These are phyloP conservation scores for Oryza meridionalis DNA, from an alignment of 176 grass and related monocot species.

Conservation along the genomic window DNA sequence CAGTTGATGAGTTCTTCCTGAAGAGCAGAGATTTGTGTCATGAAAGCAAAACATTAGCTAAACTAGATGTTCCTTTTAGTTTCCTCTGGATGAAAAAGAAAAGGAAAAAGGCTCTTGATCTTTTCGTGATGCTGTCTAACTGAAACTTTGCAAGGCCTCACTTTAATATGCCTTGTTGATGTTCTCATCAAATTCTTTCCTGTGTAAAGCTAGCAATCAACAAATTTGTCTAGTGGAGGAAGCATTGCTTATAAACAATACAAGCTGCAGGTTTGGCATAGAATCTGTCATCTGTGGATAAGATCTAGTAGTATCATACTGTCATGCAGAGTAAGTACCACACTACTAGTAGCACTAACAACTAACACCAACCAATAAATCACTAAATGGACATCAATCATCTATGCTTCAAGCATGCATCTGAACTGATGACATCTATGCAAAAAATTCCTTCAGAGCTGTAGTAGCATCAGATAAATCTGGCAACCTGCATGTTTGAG, in stretches of 20 bases:
- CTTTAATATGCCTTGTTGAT: background rate
- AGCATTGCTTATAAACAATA: conserved; percentile 18
- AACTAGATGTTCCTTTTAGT: background rate
- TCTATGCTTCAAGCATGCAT: conserved; percentile 31
- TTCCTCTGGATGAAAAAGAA: background rate
- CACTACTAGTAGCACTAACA: background rate
- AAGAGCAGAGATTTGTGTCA: background rate
- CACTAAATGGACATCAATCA: background rate
- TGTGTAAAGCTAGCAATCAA: conserved; percentile 1
- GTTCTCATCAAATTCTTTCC: background rate
- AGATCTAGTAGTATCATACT: conserved; percentile 23
- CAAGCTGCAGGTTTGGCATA: conserved; percentile 19
- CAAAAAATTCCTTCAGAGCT: background rate
- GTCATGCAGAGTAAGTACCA: background rate
- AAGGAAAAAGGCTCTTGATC: background rate
- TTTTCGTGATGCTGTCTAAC: background rate
- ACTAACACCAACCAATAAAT: conserved; percentile 11
- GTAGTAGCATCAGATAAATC: background rate
- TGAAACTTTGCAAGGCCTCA: background rate
- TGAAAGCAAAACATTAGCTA: background rate
- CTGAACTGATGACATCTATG: background rate
- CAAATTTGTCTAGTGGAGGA: background rate
- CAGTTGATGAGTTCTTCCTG: background rate
- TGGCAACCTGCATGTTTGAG: conserved; percentile 12
- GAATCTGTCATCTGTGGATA: conserved; percentile 43